Base-by-base conservation (phyloP, 2,329 filamentous ascomycete genomes). In the Cercospora nicotianae region DNA sequence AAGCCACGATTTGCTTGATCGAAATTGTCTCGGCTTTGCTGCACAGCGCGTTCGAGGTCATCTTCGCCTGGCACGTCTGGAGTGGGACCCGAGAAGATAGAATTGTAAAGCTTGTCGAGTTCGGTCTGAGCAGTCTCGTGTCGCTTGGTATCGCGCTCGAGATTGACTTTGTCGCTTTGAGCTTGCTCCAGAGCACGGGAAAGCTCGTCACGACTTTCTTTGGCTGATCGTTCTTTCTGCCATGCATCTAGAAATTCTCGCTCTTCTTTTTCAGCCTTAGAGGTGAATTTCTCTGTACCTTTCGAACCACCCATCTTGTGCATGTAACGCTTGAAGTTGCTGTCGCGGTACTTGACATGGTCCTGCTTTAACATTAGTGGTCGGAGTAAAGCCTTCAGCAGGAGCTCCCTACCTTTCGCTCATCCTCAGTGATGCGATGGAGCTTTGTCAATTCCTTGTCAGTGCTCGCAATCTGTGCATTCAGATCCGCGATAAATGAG, bases 61-160 rank as follows among this genome's bases (percentile, higher is more conserved):
- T 88, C 86, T 72, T 88, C 85, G n/a, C 83, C 83, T 0, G 84
- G 84, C 28, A 86, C 83, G 0, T 80, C 82, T 0, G 83, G 83
- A 0, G 85, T 87, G 5, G 83, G 82, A 0, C 85, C 85, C 9
- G 79, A 76, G 72, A 88, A 88, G 68, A 88, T 83, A 61, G 78
- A 80, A n/a, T 82, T 74, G 74, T 87, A 87, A 3, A 88, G 78
- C 2, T 74, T 75, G 69, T 87, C 84, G 5, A 87, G 81, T 20
- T 85, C 81, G 3, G 69, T 67, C 72, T 86, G 82, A 2, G 84
- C 81, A 42, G 77, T 72, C 66, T 85, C 81, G 9, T 79, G 75
- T n/a, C 69, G 67, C 2, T 70, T 64, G 1, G 77, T 77, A 12
- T 79, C 75, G 1, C 39, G 64, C 67, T 84, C 77, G 3, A 87